Evolutionary conservation across 2,329 filamentous ascomycete species (phyloP).

Genomic region (Rhytidhysteron rufulum): DNA sequence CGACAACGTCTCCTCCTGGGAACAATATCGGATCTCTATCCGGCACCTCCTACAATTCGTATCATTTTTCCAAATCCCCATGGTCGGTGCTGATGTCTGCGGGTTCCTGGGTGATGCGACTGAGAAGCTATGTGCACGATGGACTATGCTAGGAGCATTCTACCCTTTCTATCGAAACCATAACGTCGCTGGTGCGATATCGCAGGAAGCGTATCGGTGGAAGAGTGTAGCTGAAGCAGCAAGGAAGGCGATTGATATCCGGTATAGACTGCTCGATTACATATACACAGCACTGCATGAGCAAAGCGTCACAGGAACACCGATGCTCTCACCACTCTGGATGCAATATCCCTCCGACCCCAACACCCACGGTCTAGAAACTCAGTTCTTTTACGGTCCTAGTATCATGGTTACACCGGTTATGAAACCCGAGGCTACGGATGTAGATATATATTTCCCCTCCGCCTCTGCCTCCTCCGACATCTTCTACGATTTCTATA

Average conservation of each 20-base stretch:
- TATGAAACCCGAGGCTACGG: conserved; percentile 47
- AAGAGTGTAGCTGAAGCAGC: conserved; percentile 60
- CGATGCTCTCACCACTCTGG: conserved; percentile 62
- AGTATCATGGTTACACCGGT: conserved; percentile 56
- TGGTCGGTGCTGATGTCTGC: conserved; percentile 62
- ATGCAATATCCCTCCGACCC: conserved; percentile 62
- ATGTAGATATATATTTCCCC: conserved; percentile 54
- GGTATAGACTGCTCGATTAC: conserved; percentile 76
- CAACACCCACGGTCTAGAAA: conserved; percentile 47
- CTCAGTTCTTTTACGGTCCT: conserved; percentile 58
- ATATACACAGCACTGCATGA: conserved; percentile 67
- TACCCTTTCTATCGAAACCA: conserved; percentile 73
- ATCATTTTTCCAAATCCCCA: conserved; percentile 44
- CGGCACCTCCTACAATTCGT: conserved; percentile 42
- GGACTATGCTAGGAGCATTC: conserved; percentile 69
- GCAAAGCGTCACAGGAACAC: conserved; percentile 59
- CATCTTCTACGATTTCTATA: conserved; percentile 56
- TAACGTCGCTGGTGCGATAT: conserved; percentile 59
- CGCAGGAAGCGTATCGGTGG: conserved; percentile 57
- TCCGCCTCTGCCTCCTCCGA: conserved; percentile 50
- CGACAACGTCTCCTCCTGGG: conserved; percentile 47
- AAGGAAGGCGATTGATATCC: conserved; percentile 63
- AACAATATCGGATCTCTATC: conserved; percentile 39
- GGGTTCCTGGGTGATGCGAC: conserved; percentile 66
- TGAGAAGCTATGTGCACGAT: conserved; percentile 67